phyloP scores from a whole-genome alignment of 2,329 filamentous ascomycete species.

The Didymella sp. region DNA sequence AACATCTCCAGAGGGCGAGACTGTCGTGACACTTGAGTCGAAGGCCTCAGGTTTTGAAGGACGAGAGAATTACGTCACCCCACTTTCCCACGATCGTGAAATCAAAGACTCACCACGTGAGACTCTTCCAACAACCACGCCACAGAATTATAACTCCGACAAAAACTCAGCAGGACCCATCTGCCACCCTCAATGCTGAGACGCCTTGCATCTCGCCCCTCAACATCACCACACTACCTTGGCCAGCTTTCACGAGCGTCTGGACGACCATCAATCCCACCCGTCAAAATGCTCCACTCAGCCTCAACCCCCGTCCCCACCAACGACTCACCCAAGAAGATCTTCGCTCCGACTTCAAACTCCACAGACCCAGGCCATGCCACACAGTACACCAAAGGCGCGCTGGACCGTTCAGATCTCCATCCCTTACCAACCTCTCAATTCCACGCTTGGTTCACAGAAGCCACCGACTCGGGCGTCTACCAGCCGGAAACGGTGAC shows the following conservation, averaged over 20 bases:
- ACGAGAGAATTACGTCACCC: slow-evolving; percentile 33
- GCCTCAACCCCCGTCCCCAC: slow-evolving; percentile 16
- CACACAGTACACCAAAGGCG: slow-evolving; percentile 74
- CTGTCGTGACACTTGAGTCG: neutral
- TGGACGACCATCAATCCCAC: neutral
- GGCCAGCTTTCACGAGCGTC: neutral
- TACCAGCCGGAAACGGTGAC: slow-evolving; percentile 82
- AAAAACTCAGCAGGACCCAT: neutral
- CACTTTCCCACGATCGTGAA: slow-evolving; percentile 32
- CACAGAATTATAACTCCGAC: neutral
- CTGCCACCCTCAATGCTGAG: neutral
- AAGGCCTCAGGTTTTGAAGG: neutral
- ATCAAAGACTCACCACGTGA: slow-evolving; percentile 16
- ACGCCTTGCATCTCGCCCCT: neutral
- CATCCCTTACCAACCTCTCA: slow-evolving; percentile 73
- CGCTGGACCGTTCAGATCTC: slow-evolving; percentile 68
- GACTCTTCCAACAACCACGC: slow-evolving; percentile 22
- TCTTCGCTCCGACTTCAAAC: slow-evolving; percentile 67
- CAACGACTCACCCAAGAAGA: slow-evolving; percentile 45
- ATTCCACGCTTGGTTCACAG: slow-evolving; percentile 88
- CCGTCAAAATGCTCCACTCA: slow-evolving; percentile 35
- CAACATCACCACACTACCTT: neutral
- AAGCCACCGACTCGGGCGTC: slow-evolving; percentile 67
- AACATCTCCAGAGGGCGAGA: neutral
- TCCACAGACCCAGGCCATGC: slow-evolving; percentile 67